Evolutionary conservation across 2,329 filamentous ascomycete species (phyloP).

Genomic region (Dactylellina drechsleri): DNA sequence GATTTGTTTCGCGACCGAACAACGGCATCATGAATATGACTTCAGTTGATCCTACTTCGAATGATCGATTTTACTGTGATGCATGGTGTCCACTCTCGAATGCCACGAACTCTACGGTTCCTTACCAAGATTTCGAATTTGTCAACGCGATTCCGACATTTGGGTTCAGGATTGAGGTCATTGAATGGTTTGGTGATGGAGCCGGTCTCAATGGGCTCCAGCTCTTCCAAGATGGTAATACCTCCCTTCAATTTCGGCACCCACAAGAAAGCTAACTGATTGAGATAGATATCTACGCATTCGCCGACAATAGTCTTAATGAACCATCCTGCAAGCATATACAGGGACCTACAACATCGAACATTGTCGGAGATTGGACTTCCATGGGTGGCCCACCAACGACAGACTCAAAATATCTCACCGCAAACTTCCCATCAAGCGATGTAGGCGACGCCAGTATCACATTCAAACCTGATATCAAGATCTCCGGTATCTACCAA

Average conservation of each 20-base stretch:
- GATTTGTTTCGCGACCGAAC: conserved; percentile 84
- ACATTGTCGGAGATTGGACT: conserved; percentile 78
- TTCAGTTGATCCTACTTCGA: conserved; percentile 79
- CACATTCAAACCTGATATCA: conserved; percentile 80
- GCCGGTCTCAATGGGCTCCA: conserved; percentile 87
- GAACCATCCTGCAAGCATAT: conserved; percentile 80
- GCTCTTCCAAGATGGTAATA: conserved; percentile 77
- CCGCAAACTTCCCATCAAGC: conserved; percentile 71
- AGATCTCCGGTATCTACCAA: conserved; percentile 88
- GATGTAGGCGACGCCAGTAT: conserved; percentile 73
- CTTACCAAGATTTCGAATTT: conserved; percentile 90
- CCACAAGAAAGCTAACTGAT: conserved; percentile 47
- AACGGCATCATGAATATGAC: conserved; percentile 97
- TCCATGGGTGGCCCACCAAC: conserved; percentile 62
- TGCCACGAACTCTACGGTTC: conserved; percentile 67
- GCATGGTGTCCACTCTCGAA: conserved; percentile 84
- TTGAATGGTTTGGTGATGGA: conserved; percentile 84
- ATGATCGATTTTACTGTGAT: conserved; percentile 77
- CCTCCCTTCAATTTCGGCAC: conserved; percentile 1
- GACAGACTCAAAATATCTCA: conserved; percentile 78
- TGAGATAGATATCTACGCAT: conserved; percentile 75
- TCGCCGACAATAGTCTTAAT: conserved; percentile 87
- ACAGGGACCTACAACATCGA: conserved; percentile 73
- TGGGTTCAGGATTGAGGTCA: conserved; percentile 83
- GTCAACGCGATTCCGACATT: conserved; percentile 90